A percentile compares a stretch with the other conserved stretches of the same genome.
Conservation (phyloP, 2,329 filamentous ascomycete genomes). For the Phoma sp. region DNA sequence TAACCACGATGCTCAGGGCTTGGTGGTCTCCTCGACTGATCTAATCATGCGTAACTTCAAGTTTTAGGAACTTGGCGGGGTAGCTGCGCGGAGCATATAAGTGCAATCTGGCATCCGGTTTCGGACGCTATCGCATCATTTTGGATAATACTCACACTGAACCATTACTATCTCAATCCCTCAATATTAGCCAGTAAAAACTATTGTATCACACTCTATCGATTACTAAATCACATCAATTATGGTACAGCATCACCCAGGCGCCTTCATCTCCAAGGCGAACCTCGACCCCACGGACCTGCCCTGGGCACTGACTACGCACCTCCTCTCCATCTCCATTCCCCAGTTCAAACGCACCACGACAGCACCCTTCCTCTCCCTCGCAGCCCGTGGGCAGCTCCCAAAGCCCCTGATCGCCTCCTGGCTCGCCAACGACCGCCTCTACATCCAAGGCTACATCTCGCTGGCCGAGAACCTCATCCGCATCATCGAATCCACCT, state of each 20-base stretch:
- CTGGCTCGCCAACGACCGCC: conserved; percentile 44
- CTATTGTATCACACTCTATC: too few relatives aligned
- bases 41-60: conserved; percentile 15
- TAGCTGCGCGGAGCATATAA: conserved; percentile 2
- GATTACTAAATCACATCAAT: too few relatives aligned
- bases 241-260: conserved; percentile 27
- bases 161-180: not conserved
- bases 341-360: conserved; percentile 39
- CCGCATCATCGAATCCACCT: conserved; percentile 21
- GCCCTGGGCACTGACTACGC: conserved; percentile 38
- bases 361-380: conserved; percentile 37
- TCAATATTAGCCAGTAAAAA: too few relatives aligned
- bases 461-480: conserved; percentile 32
- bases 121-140: too few relatives aligned
- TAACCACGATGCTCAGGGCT: conserved; percentile 16
- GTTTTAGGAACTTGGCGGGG: conserved; percentile 7
- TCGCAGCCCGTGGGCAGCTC: conserved; percentile 39
- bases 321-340: conserved; percentile 36
- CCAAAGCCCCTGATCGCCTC: conserved; percentile 38
- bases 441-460: conserved; percentile 44
- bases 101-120: conserved; percentile 11
- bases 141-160: too few relatives aligned
- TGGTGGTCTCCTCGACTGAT: conserved; percentile 9
- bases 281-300: conserved; percentile 26
- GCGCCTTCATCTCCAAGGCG: conserved; percentile 22